Conservation (phyloP, 2,329 filamentous ascomycete species). For the Huntiella moniliformis region DNA sequence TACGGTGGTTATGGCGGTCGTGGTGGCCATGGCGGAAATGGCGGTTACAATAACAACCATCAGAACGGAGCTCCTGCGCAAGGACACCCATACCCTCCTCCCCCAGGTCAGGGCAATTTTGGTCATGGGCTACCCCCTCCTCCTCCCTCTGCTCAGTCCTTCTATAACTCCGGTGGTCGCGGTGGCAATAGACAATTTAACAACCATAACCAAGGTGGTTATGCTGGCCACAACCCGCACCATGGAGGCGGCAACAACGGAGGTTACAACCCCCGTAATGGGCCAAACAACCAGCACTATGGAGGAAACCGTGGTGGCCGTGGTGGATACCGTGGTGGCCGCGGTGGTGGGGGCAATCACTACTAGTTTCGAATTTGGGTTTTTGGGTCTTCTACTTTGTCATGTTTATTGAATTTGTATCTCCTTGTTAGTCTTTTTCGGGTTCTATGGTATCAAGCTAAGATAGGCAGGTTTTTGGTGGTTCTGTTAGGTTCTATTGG, state of each 20-base stretch:
- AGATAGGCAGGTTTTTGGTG: too few species aligned
- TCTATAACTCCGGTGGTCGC: conserved; percentile 10
- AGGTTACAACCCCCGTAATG: not conserved
- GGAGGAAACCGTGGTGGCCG: not conserved
- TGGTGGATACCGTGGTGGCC: conserved; percentile 6
- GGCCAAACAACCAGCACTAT: not conserved
- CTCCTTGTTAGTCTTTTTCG: too few species aligned
- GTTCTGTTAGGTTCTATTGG: too few species aligned
- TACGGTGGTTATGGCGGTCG: conserved; percentile 1
- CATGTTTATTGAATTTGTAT: too few species aligned
- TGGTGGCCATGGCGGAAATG: conserved; percentile 1
- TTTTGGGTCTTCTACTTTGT: too few species aligned
- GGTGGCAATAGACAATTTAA: conserved; percentile 4
- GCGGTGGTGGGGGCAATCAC: conserved; percentile 5
- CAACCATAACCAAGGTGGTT: not conserved
- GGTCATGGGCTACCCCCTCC: conserved; percentile 26
- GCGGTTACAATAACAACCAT: conserved; percentile 13
- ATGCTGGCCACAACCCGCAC: not conserved
- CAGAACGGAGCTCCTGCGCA: conserved; percentile 5
- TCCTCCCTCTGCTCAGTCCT: conserved; percentile 16
- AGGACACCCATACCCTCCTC: conserved; percentile 24
- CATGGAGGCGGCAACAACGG: not conserved
- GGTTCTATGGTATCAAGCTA: too few species aligned
- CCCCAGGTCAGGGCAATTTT: conserved; percentile 26
- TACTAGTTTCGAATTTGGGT: not conserved